phyloP scores from a whole-genome alignment of 2,329 filamentous ascomycete species.

The Penicillium capsulatum region DNA sequence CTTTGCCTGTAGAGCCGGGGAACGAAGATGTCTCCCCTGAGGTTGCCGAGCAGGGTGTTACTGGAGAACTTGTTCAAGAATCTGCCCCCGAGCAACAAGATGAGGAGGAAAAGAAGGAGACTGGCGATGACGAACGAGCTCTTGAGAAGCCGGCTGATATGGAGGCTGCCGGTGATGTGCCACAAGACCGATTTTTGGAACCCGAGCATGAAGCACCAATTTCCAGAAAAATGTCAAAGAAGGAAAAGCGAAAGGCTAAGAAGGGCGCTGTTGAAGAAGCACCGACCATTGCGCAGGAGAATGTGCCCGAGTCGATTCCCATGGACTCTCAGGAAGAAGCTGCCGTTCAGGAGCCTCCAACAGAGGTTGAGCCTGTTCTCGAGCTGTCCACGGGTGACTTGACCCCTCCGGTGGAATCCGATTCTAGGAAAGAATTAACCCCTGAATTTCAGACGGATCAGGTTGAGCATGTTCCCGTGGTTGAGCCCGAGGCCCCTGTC shows the following conservation, averaged over 20 bases:
- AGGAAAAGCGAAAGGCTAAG: constrained; percentile 24
- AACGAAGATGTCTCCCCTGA: not conserved
- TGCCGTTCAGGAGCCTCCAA: not conserved
- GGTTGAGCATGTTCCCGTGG: not conserved
- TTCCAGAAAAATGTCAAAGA: constrained; percentile 21
- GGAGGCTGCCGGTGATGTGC: not conserved
- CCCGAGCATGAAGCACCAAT: constrained; percentile 4
- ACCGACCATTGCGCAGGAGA: not conserved
- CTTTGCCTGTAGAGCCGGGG: not conserved
- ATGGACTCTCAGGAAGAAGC: constrained; percentile 1
- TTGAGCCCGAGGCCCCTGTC: not conserved
- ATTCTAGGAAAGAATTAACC: not conserved
- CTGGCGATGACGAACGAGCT: not conserved
- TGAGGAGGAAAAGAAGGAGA: not conserved
- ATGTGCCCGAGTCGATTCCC: not conserved
- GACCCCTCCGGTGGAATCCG: not conserved
- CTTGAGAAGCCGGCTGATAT: constrained; percentile 6
- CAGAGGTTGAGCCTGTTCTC: too few species aligned
- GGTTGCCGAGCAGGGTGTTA: not conserved
- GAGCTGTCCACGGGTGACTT: too few species aligned
- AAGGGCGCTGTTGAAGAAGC: constrained; percentile 7
- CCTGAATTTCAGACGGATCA: not conserved
- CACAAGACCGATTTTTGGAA: constrained; percentile 3
- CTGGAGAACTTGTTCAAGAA: too few species aligned
- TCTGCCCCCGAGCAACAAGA: not conserved